Conservation (phyloP, 495 filamentous ascomycete genomes). For the Immersiella caudata region DNA sequence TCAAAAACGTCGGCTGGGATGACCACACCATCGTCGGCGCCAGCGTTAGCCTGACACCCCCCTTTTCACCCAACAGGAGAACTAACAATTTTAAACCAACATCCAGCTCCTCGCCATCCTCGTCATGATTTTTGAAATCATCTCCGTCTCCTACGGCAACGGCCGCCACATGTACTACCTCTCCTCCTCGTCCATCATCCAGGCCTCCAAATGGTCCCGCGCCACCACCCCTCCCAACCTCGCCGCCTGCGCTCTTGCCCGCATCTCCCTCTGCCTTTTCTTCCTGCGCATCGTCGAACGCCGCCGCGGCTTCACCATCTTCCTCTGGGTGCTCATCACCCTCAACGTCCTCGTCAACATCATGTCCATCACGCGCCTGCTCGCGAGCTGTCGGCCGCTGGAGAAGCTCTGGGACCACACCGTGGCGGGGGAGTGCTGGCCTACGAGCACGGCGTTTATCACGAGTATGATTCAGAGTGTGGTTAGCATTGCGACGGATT, state of each 20-base stretch:
- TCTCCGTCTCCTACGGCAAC: constrained; percentile 8
- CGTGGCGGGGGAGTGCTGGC: background rate
- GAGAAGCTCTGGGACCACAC: constrained; percentile 5
- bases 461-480: background rate
- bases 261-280: constrained; percentile 8
- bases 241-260: background rate
- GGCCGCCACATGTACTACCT: constrained; percentile 16
- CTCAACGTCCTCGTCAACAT: background rate
- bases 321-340: constrained; percentile 2
- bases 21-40: constrained; percentile 7
- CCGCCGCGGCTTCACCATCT: background rate
- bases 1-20: constrained; percentile 12
- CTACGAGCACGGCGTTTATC: background rate
- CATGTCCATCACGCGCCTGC: background rate
- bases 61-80: background rate
- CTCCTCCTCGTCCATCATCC: background rate
- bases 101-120: background rate
- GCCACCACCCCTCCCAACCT: constrained; percentile 9
- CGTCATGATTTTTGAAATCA: constrained; percentile 8
- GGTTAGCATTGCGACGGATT: background rate
- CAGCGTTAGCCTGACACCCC: background rate
- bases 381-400: constrained; percentile 1
- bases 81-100: background rate
- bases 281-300: constrained; percentile 10
- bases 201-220: constrained; percentile 13